A percentile compares a stretch with the other conserved stretches of the same genome.
These are phyloP conservation scores for Trametes versicolor DNA, from an alignment of 1,284 basidiomycete species.

Conservation along the genomic window DNA sequence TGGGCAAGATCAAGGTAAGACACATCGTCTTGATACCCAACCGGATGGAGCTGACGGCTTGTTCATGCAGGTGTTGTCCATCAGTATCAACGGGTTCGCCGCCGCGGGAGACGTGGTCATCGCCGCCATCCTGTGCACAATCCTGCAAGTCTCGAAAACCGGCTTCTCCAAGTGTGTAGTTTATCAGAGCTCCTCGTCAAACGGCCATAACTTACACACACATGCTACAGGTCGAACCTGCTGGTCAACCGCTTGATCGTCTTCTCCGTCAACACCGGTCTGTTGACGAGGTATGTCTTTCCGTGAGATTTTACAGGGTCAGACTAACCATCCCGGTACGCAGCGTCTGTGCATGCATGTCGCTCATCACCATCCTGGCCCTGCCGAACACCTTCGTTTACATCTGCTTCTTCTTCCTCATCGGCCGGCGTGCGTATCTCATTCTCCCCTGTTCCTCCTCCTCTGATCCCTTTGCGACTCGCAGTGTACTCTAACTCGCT, in stretches of 20 bases:
- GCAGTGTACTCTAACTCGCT: constrained; percentile 65
- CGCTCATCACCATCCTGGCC: constrained; percentile 59
- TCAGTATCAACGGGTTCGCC: constrained; percentile 63
- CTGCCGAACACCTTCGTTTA: constrained; percentile 62
- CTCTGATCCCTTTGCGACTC: not conserved
- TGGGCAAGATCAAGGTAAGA: constrained; percentile 54
- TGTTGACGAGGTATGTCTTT: constrained; percentile 52
- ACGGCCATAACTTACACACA: not conserved
- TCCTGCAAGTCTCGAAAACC: constrained; percentile 60
- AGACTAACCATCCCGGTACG: no score
- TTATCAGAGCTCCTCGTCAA: no score
- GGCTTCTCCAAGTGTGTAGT: constrained; percentile 57
- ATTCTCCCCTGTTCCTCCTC: not conserved
- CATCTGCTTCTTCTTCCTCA: constrained; percentile 65
- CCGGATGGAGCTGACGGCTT: constrained; percentile 1
- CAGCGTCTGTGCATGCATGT: constrained; percentile 61
- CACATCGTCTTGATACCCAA: not conserved
- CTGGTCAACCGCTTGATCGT: constrained; percentile 66
- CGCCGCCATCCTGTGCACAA: constrained; percentile 56
- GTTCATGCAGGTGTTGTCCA: constrained; percentile 55
- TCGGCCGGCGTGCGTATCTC: constrained; percentile 55
- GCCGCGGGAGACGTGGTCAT: constrained; percentile 62
- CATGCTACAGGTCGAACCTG: constrained; percentile 58
- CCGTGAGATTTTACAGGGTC: not conserved
- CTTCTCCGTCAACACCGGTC: constrained; percentile 64